These are phyloP conservation scores for Rhizophora apiculata DNA, from an alignment of 345 rosid genomes.

Conservation along the genomic window DNA sequence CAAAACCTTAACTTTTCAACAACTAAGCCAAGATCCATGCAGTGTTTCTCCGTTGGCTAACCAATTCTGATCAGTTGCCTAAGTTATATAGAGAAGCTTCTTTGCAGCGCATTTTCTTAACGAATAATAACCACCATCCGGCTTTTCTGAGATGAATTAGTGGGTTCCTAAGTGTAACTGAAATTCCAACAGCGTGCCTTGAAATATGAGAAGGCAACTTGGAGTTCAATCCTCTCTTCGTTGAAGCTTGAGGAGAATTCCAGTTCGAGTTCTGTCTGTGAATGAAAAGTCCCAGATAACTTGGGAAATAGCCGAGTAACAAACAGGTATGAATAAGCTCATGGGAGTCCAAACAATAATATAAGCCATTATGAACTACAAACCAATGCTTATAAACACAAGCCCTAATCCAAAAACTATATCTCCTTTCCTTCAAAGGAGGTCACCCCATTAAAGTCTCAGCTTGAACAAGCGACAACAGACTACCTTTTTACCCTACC, in stretches of 20 bases:
- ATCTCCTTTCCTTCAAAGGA: no score
- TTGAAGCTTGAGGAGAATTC: slow-evolving; percentile 61
- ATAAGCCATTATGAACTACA: no score
- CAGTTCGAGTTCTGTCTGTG: slow-evolving; percentile 37
- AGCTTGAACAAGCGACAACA: no score
- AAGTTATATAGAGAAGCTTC: slow-evolving; percentile 57
- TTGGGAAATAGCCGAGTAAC: no score
- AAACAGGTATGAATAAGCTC: no score
- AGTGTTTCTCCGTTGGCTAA: slow-evolving; percentile 40
- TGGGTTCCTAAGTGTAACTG: slow-evolving; percentile 75
- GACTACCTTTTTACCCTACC: neutral
- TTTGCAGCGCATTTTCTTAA: slow-evolving; percentile 69
- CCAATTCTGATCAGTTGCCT: slow-evolving; percentile 56
- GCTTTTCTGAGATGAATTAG: slow-evolving; percentile 53
- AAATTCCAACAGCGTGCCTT: slow-evolving; percentile 73
- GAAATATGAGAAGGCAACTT: slow-evolving; percentile 68
- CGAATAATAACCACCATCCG: slow-evolving; percentile 88
- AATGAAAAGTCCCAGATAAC: no score
- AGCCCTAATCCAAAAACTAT: no score
- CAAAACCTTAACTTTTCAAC: no score
- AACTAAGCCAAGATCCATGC: slow-evolving; percentile 22
- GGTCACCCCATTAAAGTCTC: no score
- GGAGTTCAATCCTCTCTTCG: slow-evolving; percentile 62
- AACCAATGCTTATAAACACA: no score
- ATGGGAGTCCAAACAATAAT: no score